Evolutionary conservation across 2,329 filamentous ascomycete species (phyloP), one percentile per base, ranked within the genome.

Genomic region (Aspergillus cejpii): DNA sequence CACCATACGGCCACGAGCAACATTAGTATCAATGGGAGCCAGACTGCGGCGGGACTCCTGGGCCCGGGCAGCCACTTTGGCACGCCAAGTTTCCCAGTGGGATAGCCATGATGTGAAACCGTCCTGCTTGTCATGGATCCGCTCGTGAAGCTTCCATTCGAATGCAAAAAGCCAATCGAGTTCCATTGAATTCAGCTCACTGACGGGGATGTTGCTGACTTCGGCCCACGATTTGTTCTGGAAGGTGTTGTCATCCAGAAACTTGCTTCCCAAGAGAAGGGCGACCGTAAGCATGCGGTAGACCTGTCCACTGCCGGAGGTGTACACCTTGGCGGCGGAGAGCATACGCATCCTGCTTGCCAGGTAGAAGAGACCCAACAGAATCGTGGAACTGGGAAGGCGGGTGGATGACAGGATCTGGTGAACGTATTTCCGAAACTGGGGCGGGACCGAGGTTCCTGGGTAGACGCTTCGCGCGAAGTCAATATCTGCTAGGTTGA

Each of bases 201-300:
- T 70, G 15, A 95, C 88, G 24, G 83, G 76, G 54, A 96, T 94
- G 50, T 87, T 87, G 68, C 88, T 95, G 41, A 96, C 90, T 63
- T 96, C 90, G 4, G 90, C 87, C 90, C 90, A 96, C 1, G 90
- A 95, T 44, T 87, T 85, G 71, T 95, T 96, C 75, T 95, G 90
- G 70, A 96, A 96, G 5, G 90, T 96, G 70, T 95, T 95, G 74
- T 95, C 90, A 61, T 96, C 90, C 54, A 95, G 74, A 61, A 95
- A 96, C 72, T 96, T 96, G 80, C 88, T 94, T 48, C 88, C 90
- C 42, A 96, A 76, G 41, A 96, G 78, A 45, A 96, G 73, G 6
- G 85, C 81, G 28, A 91, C 85, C 5, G 89, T 94, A 52, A 95
- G 77, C 72, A 94, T 84, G 49, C 88, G 85, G 76, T 91, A 94